Percentiles rank a stretch among this genome's conserved stretches.
Evolutionary conservation across 495 filamentous ascomycete genomes (phyloP).

Genomic region (Cenococcum geophilum): DNA sequence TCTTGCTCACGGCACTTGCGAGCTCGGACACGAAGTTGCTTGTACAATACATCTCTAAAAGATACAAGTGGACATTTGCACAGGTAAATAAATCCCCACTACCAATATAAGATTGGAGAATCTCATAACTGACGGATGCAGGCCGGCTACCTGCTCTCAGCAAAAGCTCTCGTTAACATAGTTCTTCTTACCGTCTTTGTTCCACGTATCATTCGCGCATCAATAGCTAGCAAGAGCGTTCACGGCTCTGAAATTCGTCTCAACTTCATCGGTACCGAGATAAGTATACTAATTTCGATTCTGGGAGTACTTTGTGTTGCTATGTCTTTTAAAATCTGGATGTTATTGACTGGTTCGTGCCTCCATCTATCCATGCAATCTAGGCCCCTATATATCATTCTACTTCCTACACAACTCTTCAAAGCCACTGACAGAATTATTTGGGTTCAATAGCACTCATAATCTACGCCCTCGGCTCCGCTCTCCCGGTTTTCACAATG

Average conservation of each 20-base stretch:
- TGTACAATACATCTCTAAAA: constrained; percentile 30
- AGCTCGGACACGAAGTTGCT: constrained; percentile 29
- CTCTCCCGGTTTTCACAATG: constrained; percentile 30
- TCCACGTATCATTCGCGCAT: constrained; percentile 21
- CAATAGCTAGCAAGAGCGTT: constrained; percentile 14
- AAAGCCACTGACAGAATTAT: not conserved
- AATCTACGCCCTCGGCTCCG: constrained; percentile 29
- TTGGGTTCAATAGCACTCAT: constrained; percentile 16
- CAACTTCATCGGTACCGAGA: constrained; percentile 22
- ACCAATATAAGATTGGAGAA: not conserved
- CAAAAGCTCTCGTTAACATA: constrained; percentile 27
- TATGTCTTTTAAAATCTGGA: constrained; percentile 25
- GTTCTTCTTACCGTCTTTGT: constrained; percentile 21
- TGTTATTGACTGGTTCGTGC: constrained; percentile 21
- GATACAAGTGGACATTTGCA: constrained; percentile 31
- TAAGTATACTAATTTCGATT: constrained; percentile 23
- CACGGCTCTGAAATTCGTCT: constrained; percentile 24
- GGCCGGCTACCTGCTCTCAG: constrained; percentile 29
- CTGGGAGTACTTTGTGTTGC: constrained; percentile 26
- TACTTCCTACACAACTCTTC: too few species aligned
- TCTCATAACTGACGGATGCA: not conserved
- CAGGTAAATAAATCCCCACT: constrained; percentile 3
- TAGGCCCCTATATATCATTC: too few species aligned
- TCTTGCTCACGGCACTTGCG: constrained; percentile 27
- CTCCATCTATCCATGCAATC: too few species aligned